phyloP scores from a whole-genome alignment of 2,329 filamentous ascomycete genomes.

The Didymella pomorum region DNA sequence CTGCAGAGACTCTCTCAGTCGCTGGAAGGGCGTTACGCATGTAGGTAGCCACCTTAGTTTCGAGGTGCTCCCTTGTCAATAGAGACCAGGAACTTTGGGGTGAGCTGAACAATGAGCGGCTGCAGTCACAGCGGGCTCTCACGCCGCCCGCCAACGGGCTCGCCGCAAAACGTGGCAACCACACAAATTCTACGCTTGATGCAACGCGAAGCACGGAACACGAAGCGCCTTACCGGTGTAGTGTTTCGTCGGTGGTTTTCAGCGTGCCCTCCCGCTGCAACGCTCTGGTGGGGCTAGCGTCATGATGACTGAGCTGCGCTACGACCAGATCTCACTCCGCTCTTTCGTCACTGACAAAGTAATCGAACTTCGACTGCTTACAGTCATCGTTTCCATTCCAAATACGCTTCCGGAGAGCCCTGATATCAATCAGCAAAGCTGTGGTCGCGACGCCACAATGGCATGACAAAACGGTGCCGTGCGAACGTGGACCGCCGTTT shows the following conservation, averaged over 20 bases:
- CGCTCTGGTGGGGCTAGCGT: conserved; percentile 7
- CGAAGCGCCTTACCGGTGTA: not conserved
- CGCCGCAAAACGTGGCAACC: conserved; percentile 6
- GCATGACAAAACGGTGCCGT: not conserved
- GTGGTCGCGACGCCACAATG: not conserved
- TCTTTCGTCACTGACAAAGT: conserved; percentile 16
- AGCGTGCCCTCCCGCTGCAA: conserved; percentile 1
- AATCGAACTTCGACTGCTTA: not conserved
- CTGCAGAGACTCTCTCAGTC: not conserved
- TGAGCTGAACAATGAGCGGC: conserved; percentile 7
- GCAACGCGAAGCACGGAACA: not conserved
- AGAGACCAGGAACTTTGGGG: not conserved
- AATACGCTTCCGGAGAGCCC: not conserved
- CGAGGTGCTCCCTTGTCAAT: not conserved
- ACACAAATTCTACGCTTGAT: conserved; percentile 2
- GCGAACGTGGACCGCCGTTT: not conserved
- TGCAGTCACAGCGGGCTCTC: conserved; percentile 4
- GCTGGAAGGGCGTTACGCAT: not conserved
- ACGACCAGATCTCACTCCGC: conserved; percentile 16
- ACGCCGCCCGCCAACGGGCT: conserved; percentile 3
- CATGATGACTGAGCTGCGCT: conserved; percentile 18
- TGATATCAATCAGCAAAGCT: not conserved
- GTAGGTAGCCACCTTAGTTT: not conserved
- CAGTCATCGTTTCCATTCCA: conserved; percentile 1
- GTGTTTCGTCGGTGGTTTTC: conserved; percentile 1